Base-by-base conservation (phyloP, 345 rosid genomes). In the Murraya paniculata region DNA sequence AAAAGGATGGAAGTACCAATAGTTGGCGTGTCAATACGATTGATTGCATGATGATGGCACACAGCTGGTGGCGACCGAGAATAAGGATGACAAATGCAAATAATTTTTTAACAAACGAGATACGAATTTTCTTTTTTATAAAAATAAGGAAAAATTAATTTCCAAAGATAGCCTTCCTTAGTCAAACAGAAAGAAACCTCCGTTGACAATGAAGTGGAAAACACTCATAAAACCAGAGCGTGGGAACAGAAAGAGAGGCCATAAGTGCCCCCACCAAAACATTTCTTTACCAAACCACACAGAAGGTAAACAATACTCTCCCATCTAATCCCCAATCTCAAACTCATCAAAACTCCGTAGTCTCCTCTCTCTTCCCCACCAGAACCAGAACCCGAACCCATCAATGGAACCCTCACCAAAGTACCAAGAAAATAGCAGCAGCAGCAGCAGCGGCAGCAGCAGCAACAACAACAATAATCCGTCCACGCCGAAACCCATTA, bases 341-440 rank as follows among this genome's bases (percentile, higher is more conserved):
- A 75, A 67, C 75, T 56, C 74, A 45, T 64, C 80, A 36, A 60
- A 65, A 4, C 56, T 5, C 22, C 67, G 58, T 57, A 38, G 74
- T 10, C 73, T 78, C 68, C 9, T 50, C 55, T 65, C 67, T 65
- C 4, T 45, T 64, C 19, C 1, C 27, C 8, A 25, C 59, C 30
- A 24, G 25, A 74, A 27, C 2, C 78, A 50, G 50, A 9, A 64
- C 55, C 27, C 11, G 65, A 33, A 9, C 72, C 67, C 78, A 55
- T 62, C 82, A 84, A 94, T 94, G 98, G 98, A 93, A 85, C 59
- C 87, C 71, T 86, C 90, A 6, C 83, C 83, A 62, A 86, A 81
- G 73, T 87, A 81, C 81, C 90, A 79, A 65, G 90, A 87, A 2
- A 72, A 73, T 59, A 73, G 80, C 76, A 88, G 85, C 81, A 88